Evolutionary conservation across 768 basidiomycete species (phyloP), one percentile per base, ranked within the genome.

Genomic region (Antrodiella citrinella): DNA sequence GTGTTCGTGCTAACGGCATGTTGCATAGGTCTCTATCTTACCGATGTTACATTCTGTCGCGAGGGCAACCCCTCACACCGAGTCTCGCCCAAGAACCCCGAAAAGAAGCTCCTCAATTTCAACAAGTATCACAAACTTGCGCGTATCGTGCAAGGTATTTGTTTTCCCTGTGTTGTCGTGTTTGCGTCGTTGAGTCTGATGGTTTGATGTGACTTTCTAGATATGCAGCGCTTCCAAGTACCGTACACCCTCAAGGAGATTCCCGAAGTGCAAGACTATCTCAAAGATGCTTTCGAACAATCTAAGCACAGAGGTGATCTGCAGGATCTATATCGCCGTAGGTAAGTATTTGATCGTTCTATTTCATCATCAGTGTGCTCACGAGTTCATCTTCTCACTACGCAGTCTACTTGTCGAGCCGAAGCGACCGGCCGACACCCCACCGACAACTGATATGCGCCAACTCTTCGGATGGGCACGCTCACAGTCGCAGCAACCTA

Each of bases 111-210:
- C 35, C 75, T 98, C 63, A 99, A 99, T 67, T 93, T 96, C 62
- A 95, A 94, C 67, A 95, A 96, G 66, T 98, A 96, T 59, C 86
- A 88, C 61, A 95, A 91, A 63, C 75, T 94, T 51, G 86, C 86
- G 26, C 75, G 83, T 60, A 91, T 95, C 57, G 77, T 92, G 41
- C 83, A 88, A 72, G 88, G 88, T 80, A 56, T 59, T 67, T 47
- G n/a, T n/a, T n/a, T n/a, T n/a, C n/a, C n/a, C n/a, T 0, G n/a
- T n/a, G 24, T 21, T 19, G n/a, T n/a, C 2, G 4, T 22, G 13
- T 11, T n/a, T 18, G 15, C 25, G 11, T 49, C 3, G 22, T 19
- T 40, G 9, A 7, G 15, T 7, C 26, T 21, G 2, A 4, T 24
- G 7, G 4, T 15, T n/a, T 13, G 40, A 4, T 9, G 13, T n/a